Conservation (phyloP, 495 filamentous ascomycete species). For the Neurospora sp. region DNA sequence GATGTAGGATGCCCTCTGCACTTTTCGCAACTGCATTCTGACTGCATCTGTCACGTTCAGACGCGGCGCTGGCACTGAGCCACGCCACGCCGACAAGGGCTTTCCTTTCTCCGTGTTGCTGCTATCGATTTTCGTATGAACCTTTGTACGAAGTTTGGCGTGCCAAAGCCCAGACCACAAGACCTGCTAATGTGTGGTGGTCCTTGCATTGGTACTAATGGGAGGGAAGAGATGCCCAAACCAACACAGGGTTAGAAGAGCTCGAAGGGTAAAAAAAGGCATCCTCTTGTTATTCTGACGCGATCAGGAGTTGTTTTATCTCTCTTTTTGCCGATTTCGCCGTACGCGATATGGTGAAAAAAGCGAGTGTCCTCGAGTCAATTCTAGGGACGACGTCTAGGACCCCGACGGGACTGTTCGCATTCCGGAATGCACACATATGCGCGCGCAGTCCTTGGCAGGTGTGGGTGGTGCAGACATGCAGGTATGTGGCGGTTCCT, state of each 20-base stretch:
- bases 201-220: neutral
- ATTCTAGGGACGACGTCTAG: neutral
- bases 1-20: neutral
- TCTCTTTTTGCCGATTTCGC: neutral
- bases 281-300: too few relatives aligned
- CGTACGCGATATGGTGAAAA: too few relatives aligned
- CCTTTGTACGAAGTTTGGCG: neutral
- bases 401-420: neutral
- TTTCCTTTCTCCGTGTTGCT: neutral
- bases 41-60: neutral
- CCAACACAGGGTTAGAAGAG: too few relatives aligned
- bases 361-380: neutral
- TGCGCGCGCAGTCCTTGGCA: too few relatives aligned
- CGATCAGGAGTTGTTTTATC: neutral
- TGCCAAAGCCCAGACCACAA: neutral
- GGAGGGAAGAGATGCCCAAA: neutral
- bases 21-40: neutral
- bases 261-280: too few relatives aligned
- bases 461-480: too few relatives aligned
- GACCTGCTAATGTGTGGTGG: neutral
- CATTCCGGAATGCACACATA: too few relatives aligned
- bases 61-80: neutral
- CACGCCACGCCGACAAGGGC: neutral
- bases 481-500: too few relatives aligned
- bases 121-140: neutral